Percentiles rank a stretch among this genome's conserved stretches.
Evolutionary conservation across 2,329 filamentous ascomycete species (phyloP).

Genomic region (Scedosporium apiospermum): DNA sequence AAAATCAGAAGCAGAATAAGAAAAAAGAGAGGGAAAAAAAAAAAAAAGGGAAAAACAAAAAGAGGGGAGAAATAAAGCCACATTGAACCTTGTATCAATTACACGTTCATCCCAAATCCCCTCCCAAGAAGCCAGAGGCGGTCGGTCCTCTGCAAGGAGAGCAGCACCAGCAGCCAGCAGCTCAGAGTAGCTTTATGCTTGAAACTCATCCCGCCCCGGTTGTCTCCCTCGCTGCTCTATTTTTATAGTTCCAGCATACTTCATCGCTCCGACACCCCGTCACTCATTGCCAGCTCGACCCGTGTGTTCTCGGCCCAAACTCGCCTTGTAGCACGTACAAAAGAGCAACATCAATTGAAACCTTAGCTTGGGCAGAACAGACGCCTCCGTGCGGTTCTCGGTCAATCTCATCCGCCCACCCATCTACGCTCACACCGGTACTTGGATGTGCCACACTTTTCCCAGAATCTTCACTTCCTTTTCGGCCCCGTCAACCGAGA

Average conservation of each 20-base stretch:
- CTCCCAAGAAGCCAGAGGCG: too few relatives aligned
- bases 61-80: not conserved
- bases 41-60: not conserved
- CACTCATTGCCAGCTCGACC: not conserved
- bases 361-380: not conserved
- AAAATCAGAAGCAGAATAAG: not conserved
- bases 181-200: not conserved
- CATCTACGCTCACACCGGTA: constrained; percentile 6
- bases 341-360: not conserved
- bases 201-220: not conserved
- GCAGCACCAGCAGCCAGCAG: too few relatives aligned
- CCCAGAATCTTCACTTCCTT: constrained; percentile 4
- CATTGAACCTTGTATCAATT: not conserved
- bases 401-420: constrained; percentile 1
- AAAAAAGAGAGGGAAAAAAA: not conserved
- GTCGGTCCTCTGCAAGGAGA: too few relatives aligned
- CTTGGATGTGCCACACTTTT: not conserved
- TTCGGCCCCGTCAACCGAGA: constrained; percentile 5
- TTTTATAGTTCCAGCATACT: not conserved
- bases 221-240: not conserved
- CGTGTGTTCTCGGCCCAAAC: not conserved
- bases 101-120: not conserved
- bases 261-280: not conserved
- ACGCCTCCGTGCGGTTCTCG: constrained; percentile 2
- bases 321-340: not conserved